Percentiles rank a stretch among this genome's conserved stretches.
These are phyloP conservation scores for Malus orientalis DNA, from an alignment of 306 rosid species.

Conservation along the genomic window DNA sequence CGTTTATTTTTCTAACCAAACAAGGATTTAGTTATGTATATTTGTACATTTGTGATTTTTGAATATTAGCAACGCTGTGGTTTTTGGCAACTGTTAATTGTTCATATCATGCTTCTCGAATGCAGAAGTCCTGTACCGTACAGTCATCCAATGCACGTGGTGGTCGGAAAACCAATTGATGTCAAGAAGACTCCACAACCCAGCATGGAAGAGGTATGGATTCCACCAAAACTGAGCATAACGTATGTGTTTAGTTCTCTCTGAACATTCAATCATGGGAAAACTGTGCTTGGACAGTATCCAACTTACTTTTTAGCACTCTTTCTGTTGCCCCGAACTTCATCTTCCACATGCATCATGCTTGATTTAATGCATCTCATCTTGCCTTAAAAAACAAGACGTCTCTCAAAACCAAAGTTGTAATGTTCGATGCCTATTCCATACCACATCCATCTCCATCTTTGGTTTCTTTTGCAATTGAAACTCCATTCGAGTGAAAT, in stretches of 20 bases:
- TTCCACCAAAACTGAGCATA: neutral
- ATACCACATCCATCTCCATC: neutral
- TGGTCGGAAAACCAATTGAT: slow-evolving; percentile 79
- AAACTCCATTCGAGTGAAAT: neutral
- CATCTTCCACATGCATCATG: neutral
- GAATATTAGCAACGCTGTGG: neutral
- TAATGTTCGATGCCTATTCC: neutral
- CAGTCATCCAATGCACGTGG: slow-evolving; percentile 67
- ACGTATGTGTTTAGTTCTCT: neutral
- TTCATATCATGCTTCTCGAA: neutral
- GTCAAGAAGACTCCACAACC: slow-evolving; percentile 66
- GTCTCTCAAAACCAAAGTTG: neutral
- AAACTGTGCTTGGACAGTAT: neutral
- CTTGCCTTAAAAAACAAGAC: no score
- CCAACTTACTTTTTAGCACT: neutral
- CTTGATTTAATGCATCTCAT: neutral
- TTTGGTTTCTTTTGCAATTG: neutral
- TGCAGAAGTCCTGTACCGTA: slow-evolving; percentile 76
- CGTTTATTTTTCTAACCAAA: neutral
- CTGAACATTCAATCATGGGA: neutral
- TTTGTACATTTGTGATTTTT: neutral
- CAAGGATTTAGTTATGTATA: neutral
- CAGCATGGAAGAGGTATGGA: slow-evolving; percentile 43
- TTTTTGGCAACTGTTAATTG: neutral
- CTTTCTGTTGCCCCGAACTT: neutral